Evolutionary conservation across 768 basidiomycete species (phyloP).

Genomic region (Hygrocybe punicea): DNA sequence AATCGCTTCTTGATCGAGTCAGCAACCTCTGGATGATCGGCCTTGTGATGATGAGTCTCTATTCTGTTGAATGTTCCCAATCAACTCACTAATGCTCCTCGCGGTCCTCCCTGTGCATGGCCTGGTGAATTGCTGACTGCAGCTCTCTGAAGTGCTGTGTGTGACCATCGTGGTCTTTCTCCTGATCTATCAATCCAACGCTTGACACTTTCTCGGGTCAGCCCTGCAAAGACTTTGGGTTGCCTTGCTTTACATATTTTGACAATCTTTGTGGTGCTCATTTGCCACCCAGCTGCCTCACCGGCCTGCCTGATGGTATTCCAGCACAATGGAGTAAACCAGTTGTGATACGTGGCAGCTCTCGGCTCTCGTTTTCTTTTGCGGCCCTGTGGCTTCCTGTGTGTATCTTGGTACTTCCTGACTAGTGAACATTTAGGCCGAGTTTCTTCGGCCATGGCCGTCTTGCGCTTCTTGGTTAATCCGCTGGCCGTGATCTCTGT

Average conservation of each 20-base stretch:
- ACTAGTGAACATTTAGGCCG: slow-evolving; percentile 5
- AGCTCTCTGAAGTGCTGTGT: background rate
- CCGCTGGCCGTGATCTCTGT: background rate
- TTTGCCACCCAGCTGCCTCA: slow-evolving; percentile 10
- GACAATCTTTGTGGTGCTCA: slow-evolving; percentile 16
- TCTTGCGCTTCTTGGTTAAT: background rate
- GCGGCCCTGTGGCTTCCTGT: slow-evolving; percentile 8
- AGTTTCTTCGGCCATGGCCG: slow-evolving; percentile 10
- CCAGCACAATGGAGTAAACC: slow-evolving; percentile 10
- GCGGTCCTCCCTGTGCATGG: background rate
- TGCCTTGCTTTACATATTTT: slow-evolving; percentile 13
- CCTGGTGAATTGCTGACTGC: background rate
- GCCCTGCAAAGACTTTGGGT: slow-evolving; percentile 11
- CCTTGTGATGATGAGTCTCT: background rate
- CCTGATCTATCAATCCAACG: slow-evolving; percentile 24
- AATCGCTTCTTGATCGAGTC: background rate
- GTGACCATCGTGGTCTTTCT: slow-evolving; percentile 16
- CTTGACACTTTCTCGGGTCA: slow-evolving; percentile 20
- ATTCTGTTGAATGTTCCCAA: background rate
- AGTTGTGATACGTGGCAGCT: slow-evolving; percentile 8
- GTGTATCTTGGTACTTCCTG: background rate
- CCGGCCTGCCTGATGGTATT: slow-evolving; percentile 8
- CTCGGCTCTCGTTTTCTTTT: slow-evolving; percentile 2
- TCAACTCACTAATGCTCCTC: background rate
- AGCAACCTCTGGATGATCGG: background rate